A percentile compares a stretch with the other conserved stretches of the same genome.
Evolutionary conservation across 208 protist genomes (phyloP).

Genomic region (Strigomonas galati): DNA sequence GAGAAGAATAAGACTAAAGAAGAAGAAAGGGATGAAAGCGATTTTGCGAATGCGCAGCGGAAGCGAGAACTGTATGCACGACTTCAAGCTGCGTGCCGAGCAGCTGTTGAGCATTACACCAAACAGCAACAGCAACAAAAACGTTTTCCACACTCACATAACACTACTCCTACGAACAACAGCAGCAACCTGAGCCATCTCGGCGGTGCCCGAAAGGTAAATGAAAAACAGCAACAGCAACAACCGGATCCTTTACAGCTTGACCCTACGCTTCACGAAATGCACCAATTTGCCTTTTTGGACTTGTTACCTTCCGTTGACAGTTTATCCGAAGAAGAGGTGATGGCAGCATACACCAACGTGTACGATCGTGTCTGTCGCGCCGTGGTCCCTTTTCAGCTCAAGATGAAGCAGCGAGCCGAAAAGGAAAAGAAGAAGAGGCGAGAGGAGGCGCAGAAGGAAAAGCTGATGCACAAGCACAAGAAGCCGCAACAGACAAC

Average conservation of each 20-base stretch:
- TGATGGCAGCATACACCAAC: constrained; percentile 34
- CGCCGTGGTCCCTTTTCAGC: constrained; percentile 25
- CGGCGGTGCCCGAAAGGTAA: background rate
- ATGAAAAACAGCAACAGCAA: constrained; percentile 7
- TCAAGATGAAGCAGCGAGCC: background rate
- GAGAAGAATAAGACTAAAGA: background rate
- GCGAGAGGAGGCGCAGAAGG: too few relatives aligned
- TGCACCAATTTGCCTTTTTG: constrained; percentile 18
- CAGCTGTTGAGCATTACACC: background rate
- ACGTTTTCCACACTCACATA: background rate
- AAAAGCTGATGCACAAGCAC: too few relatives aligned
- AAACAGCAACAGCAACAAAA: background rate
- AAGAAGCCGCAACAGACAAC: background rate
- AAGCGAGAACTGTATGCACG: background rate
- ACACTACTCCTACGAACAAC: background rate
- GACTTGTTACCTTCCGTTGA: constrained; percentile 38
- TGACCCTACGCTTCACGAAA: background rate
- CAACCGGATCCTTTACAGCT: background rate
- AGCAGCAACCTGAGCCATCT: constrained; percentile 4
- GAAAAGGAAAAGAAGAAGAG: background rate
- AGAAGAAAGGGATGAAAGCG: too few relatives aligned
- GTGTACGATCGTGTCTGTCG: constrained; percentile 23
- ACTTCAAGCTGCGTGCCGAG: background rate
- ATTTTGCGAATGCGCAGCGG: background rate
- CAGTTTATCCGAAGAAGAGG: constrained; percentile 30